Percentiles rank a stretch among this genome's conserved stretches.
Evolutionary conservation across 73 alveolate genomes (phyloP).

Genomic region (Breviolum minutum): DNA sequence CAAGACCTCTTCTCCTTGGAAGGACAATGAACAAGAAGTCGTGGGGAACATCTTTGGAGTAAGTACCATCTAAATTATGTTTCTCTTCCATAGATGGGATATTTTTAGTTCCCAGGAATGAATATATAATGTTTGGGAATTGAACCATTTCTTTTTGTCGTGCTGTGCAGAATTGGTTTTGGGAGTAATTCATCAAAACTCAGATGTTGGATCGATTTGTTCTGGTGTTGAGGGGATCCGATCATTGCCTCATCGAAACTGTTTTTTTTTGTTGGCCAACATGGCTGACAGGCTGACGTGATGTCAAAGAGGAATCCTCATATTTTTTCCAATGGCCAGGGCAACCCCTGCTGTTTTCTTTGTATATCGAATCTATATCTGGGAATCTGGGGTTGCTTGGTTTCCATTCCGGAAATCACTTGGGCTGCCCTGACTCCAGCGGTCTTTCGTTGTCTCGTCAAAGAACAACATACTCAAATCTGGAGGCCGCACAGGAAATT

Average conservation of each 20-base stretch:
- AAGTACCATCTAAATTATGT: too few species aligned
- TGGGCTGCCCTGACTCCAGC: background rate
- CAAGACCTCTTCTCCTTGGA: conserved; percentile 26
- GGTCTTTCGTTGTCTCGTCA: conserved; percentile 16
- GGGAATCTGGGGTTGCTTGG: background rate
- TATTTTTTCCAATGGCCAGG: background rate
- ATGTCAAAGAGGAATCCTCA: background rate
- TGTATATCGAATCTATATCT: background rate
- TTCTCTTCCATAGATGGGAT: background rate
- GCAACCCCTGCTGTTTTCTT: background rate
- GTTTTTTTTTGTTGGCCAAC: background rate
- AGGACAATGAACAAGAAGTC: background rate
- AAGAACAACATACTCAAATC: conserved; percentile 31
- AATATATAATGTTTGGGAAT: background rate
- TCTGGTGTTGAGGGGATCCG: too few species aligned
- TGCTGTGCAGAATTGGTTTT: too few species aligned
- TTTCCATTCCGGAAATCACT: background rate
- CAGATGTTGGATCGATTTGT: too few species aligned
- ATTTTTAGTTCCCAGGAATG: background rate
- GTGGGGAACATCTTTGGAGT: background rate
- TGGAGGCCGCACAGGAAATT: background rate
- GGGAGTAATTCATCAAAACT: too few species aligned
- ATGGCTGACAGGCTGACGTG: background rate
- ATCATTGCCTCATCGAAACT: too few species aligned
- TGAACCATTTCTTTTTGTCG: too few species aligned